A percentile compares a stretch with the other conserved stretches of the same genome.
Conservation (phyloP, 805 yeast species). For the Wickerhamomyces chambardii region DNA sequence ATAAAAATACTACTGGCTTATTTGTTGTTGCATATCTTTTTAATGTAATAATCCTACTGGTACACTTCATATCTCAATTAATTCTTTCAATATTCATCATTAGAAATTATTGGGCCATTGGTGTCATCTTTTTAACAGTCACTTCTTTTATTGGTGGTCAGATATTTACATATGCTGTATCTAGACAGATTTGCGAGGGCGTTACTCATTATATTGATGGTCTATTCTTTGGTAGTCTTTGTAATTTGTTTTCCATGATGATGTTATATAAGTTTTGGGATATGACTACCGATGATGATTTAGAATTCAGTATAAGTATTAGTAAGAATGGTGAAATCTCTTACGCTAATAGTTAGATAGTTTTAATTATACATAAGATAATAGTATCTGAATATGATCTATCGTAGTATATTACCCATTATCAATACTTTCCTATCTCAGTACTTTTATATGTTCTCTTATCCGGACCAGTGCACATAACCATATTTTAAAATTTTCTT, state of each 20-base stretch:
- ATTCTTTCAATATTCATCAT: constrained; percentile 59
- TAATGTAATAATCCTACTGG: constrained; percentile 55
- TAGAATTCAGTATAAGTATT: constrained; percentile 75
- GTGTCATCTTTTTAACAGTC: constrained; percentile 66
- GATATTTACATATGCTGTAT: constrained; percentile 61
- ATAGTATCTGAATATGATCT: too few relatives aligned
- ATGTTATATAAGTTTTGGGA: constrained; percentile 98
- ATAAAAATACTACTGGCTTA: constrained; percentile 51
- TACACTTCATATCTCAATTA: constrained; percentile 61
- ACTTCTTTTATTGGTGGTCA: constrained; percentile 81
- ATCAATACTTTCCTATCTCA: too few relatives aligned
- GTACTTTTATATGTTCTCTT: too few relatives aligned
- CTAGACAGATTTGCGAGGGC: constrained; percentile 53
- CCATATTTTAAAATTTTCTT: too few relatives aligned
- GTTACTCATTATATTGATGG: constrained; percentile 89
- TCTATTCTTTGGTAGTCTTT: constrained; percentile 69
- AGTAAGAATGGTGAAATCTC: constrained; percentile 29
- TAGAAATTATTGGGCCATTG: constrained; percentile 80
- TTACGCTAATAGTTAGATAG: constrained; percentile 4
- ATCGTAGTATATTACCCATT: too few relatives aligned
- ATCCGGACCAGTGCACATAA: too few relatives aligned
- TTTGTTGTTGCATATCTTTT: constrained; percentile 64
- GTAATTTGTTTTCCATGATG: constrained; percentile 79
- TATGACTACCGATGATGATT: constrained; percentile 88
- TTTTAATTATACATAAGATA: too few relatives aligned